Evolutionary conservation across 768 basidiomycete species (phyloP).

Genomic region (Termitomyces sp.): DNA sequence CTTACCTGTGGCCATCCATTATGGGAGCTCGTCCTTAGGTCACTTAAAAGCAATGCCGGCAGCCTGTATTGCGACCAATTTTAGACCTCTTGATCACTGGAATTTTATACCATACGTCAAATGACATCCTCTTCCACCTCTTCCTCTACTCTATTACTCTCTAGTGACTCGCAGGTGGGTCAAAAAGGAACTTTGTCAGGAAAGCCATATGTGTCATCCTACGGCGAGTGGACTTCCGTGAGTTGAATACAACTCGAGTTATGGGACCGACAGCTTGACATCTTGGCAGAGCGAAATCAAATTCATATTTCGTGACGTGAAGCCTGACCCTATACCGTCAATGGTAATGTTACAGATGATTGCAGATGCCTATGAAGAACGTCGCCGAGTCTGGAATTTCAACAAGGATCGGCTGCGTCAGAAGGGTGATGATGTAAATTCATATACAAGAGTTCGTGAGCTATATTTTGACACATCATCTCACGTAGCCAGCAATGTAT

Average conservation of each 20-base stretch:
- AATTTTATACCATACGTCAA: neutral
- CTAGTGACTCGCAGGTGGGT: neutral
- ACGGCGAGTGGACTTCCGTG: slow-evolving; percentile 2
- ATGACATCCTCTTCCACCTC: neutral
- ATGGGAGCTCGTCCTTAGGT: neutral
- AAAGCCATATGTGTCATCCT: neutral
- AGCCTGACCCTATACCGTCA: slow-evolving; percentile 6
- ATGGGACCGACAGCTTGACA: neutral
- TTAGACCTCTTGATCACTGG: neutral
- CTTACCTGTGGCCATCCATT: neutral
- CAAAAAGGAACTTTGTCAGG: neutral
- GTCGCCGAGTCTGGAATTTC: slow-evolving; percentile 9
- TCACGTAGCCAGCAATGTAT: slow-evolving; percentile 9
- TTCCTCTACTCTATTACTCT: neutral
- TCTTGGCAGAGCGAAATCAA: neutral
- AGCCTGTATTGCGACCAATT: neutral
- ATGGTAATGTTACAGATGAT: slow-evolving; percentile 15
- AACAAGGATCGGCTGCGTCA: slow-evolving; percentile 3
- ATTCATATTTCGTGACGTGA: neutral
- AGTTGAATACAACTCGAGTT: neutral
- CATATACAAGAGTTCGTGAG: too few species aligned
- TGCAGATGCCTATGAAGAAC: slow-evolving; percentile 15
- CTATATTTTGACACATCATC: neutral
- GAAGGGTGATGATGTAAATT: slow-evolving; percentile 8
- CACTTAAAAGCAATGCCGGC: neutral